phyloP scores from a whole-genome alignment of 2,329 filamentous ascomycete genomes.

The Neopestalotiopsis sp. region DNA sequence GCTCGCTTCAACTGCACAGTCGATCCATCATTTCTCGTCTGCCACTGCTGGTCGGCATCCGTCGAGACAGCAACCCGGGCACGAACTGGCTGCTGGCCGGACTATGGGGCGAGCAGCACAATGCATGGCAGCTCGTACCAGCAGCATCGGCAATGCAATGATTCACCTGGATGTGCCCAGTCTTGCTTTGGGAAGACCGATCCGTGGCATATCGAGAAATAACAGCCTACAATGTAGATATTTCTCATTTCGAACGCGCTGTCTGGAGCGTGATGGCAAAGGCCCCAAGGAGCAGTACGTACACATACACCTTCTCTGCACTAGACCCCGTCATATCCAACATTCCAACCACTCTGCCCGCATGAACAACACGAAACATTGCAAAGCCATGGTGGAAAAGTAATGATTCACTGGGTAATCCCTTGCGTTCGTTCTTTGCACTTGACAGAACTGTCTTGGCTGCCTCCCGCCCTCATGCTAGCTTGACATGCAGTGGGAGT shows the following conservation, averaged over 20 bases:
- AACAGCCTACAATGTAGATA: slow-evolving; percentile 6
- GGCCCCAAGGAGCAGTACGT: slow-evolving; percentile 15
- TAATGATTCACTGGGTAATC: too few relatives aligned
- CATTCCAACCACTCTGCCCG: not conserved
- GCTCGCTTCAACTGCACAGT: not conserved
- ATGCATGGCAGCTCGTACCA: not conserved
- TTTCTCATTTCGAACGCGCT: slow-evolving; percentile 12
- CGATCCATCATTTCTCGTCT: not conserved
- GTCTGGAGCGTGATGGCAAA: slow-evolving; percentile 10
- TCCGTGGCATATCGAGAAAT: not conserved
- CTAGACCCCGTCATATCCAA: not conserved
- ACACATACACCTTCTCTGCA: not conserved
- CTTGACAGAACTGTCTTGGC: too few relatives aligned
- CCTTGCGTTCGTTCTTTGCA: too few relatives aligned
- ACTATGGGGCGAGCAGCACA: not conserved
- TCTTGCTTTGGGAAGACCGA: not conserved
- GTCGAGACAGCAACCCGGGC: not conserved
- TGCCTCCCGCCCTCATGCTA: too few relatives aligned
- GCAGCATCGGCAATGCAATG: not conserved
- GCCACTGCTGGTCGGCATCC: not conserved
- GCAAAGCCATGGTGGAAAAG: too few relatives aligned
- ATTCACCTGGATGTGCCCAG: not conserved
- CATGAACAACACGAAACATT: too few relatives aligned
- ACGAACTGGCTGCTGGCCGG: not conserved
- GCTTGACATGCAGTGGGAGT: too few relatives aligned